Base-by-base conservation (phyloP, 2,329 filamentous ascomycete species). In the Aspergillus sp. region DNA sequence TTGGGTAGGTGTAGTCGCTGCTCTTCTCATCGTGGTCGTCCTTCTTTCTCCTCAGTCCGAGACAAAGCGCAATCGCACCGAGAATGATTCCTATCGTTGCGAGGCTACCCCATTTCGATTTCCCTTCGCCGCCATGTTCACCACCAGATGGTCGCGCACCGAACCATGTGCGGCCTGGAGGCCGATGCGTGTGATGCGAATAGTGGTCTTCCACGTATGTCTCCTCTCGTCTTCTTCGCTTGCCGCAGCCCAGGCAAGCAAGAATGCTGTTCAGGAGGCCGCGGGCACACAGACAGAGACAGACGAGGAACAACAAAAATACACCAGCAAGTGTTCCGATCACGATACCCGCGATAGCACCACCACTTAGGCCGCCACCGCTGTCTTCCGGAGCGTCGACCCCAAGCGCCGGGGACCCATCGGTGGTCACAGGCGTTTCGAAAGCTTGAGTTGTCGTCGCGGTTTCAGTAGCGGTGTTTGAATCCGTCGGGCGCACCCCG, bases 281-380 rank as follows among this genome's bases (percentile, higher is more conserved):
- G 44, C 72, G 76, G 59, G 76, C 74, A 58, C 78, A 80, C 59
- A 74, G 66, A 62, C 75, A 80, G 52, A 71, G 68, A 62, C 76
- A 79, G 23, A 81, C 60, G 21, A 81, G 68, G 23, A 80, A 63
- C 39, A 81, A 64, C 12, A 80, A 63, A 48, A 80, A 67, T 11
- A 79, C 72, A 50, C 77, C 79, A 1, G 73, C 72, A 55, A 81
- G 73, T 17, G 75, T 74, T 41, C 79, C 79, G 53, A 82, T 79
- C 55, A 82, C 79, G 50, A 82, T 82, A 40, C 79, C 79, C 19
- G 79, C 79, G 57, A 82, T 82, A 1, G 79, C 79, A 21, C 79
- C 79, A 17, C 77, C 79, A 57, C 77, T 80, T 21, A 82, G 68
- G 21, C 78, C 76, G 39, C 72, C 68, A 51, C 68, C 67, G 8